Base-by-base conservation (phyloP, 129 eudicot genomes). In the Calendula officinalis region DNA sequence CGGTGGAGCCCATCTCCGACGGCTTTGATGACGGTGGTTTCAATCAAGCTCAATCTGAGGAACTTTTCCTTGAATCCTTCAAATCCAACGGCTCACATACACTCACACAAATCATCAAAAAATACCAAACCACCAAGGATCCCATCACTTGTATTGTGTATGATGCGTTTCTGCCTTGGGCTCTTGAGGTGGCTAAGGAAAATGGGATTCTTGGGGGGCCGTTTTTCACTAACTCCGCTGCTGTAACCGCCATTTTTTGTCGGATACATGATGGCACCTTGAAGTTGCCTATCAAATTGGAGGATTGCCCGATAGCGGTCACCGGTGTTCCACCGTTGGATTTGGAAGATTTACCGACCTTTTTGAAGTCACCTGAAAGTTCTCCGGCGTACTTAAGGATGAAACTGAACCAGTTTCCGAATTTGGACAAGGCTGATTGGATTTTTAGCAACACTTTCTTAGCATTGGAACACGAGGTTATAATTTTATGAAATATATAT, bases 131-230 rank as follows among this genome's bases (percentile, higher is more conserved):
- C 14, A 60, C 77, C 0, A 30, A 39, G 3, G 2, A 70, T 32
- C 89, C 97, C 3, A 64, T 86, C 41, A 76, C 69, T 59, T 86
- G 82, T 36, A 34, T 90, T 0, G 78, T 90, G 5, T 90, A 86
- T 39, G 97, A 90, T 56, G 61, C 97, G 0, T 76, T 83, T 39
- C 49, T 81, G 69, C 86, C 95, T 4, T 90, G 97, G 97, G 91
- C 73, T 64, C 62, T 90, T 70, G 91, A 83, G 0, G 89, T 86
- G 9, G 86, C 86, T 0, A 77, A 74, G 40, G 53, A 79, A 37
- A 68, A 49, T 55, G 83, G 78, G n/a, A 42, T 86, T 10, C 57
- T 65, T 36, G 84, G 79, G 2, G 95, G 76, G 0, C 30, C 81
- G 1, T 90, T 90, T 54, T 86, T 90, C 56, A 83, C 97, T 1